These are phyloP conservation scores for Lentinula sp. DNA, from an alignment of 768 basidiomycete genomes.

Conservation along the genomic window DNA sequence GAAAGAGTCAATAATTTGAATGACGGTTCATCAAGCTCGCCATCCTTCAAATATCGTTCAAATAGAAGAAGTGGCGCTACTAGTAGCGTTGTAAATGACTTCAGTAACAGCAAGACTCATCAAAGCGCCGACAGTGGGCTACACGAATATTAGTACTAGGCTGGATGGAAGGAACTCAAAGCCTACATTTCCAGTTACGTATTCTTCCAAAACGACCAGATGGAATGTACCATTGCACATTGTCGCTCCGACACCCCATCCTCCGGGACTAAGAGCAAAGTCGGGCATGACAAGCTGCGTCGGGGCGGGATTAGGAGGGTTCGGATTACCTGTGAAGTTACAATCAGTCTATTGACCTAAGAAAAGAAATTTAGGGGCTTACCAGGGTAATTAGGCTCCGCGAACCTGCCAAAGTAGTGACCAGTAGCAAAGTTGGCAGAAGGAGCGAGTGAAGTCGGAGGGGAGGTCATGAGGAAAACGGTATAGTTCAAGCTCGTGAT, in stretches of 20 bases:
- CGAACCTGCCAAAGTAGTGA: conserved; percentile 38
- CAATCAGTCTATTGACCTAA: not conserved
- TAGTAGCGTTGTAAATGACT: conserved; percentile 12
- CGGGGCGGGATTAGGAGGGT: conserved; percentile 31
- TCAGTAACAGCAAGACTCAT: conserved; percentile 16
- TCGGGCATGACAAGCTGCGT: conserved; percentile 37
- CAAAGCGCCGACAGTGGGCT: conserved; percentile 20
- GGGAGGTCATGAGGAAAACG: conserved; percentile 31
- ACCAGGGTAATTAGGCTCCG: conserved; percentile 39
- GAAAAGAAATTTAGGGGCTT: conserved; percentile 2
- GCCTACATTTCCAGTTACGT: conserved; percentile 27
- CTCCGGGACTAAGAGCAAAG: conserved; percentile 33
- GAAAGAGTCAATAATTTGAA: conserved; percentile 25
- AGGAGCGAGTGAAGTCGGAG: conserved; percentile 18
- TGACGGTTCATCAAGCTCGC: conserved; percentile 15
- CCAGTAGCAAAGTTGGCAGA: conserved; percentile 27
- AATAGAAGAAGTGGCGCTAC: conserved; percentile 19
- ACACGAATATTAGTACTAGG: not conserved
- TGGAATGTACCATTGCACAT: conserved; percentile 27
- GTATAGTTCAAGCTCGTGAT: conserved; percentile 21
- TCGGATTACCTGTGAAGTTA: conserved; percentile 29
- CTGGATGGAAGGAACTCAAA: not conserved
- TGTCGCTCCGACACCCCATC: conserved; percentile 27
- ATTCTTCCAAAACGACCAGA: conserved; percentile 37
- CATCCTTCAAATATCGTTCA: conserved; percentile 21